phyloP scores from a whole-genome alignment of 352 stramenopile genomes.

The Bremia lactucae region DNA sequence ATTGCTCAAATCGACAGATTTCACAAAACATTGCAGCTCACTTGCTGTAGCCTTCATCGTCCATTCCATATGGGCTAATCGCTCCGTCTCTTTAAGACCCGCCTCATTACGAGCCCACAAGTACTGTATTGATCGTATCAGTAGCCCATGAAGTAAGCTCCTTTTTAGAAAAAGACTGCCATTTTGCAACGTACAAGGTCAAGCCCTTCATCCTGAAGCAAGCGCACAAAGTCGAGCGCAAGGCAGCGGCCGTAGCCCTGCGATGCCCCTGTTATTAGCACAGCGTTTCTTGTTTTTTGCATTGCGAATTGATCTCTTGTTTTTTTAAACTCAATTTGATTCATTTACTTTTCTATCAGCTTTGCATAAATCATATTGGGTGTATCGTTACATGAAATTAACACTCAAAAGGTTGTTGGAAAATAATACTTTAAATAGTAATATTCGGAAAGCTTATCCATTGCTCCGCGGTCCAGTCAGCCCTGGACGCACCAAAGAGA shows the following conservation, averaged over 20 bases:
- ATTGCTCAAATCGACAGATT: slow-evolving; percentile 37
- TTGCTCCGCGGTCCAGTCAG: too few species aligned
- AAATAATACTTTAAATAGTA: too few species aligned
- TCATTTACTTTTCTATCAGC: too few species aligned
- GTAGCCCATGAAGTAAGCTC: not conserved
- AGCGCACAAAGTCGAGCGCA: slow-evolving; percentile 50
- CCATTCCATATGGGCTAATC: slow-evolving; percentile 27
- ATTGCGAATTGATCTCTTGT: too few species aligned
- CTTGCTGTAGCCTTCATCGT: not conserved
- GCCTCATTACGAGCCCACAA: slow-evolving; percentile 41
- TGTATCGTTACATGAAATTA: too few species aligned
- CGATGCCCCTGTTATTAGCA: slow-evolving; percentile 78
- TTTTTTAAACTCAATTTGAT: too few species aligned
- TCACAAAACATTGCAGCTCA: slow-evolving; percentile 24
- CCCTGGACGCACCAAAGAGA: too few species aligned
- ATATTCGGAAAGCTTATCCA: too few species aligned
- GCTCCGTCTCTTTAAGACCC: slow-evolving; percentile 50
- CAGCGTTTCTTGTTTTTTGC: slow-evolving; percentile 12
- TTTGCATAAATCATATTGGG: too few species aligned
- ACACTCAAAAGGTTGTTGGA: too few species aligned
- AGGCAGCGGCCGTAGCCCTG: slow-evolving; percentile 76
- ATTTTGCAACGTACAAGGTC: slow-evolving; percentile 31
- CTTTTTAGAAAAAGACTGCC: not conserved
- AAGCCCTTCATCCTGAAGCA: slow-evolving; percentile 22
- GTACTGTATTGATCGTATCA: slow-evolving; percentile 18